Conservation (phyloP, 768 basidiomycete genomes). For the Psilocybe tampanensis region DNA sequence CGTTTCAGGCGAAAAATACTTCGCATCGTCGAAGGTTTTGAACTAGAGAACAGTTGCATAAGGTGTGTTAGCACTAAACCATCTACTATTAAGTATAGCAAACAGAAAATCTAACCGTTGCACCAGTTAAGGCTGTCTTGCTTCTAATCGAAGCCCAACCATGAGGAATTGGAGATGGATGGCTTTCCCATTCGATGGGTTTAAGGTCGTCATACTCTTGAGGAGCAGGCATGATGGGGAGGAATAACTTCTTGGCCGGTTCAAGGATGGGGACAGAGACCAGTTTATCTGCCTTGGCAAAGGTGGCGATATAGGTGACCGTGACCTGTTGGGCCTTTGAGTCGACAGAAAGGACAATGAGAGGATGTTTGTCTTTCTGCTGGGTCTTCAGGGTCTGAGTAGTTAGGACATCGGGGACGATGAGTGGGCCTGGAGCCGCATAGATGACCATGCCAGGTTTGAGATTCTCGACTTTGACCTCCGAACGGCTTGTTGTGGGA, state of each 20-base stretch:
- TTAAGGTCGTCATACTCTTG: neutral
- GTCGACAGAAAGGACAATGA: constrained; percentile 5
- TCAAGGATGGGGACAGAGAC: neutral
- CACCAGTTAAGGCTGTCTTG: constrained; percentile 1
- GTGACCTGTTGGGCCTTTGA: neutral
- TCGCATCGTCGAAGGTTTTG: constrained; percentile 1
- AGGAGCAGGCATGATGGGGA: neutral
- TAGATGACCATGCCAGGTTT: constrained; percentile 7
- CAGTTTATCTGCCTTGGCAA: neutral
- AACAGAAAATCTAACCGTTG: neutral
- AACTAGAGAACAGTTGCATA: neutral
- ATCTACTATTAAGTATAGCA: neutral
- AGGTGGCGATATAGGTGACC: constrained; percentile 5
- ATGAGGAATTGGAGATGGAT: constrained; percentile 1
- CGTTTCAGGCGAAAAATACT: constrained; percentile 2
- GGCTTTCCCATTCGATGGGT: neutral
- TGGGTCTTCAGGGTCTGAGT: constrained; percentile 1
- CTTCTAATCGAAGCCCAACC: constrained; percentile 1
- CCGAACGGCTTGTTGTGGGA: neutral
- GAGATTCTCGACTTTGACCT: neutral
- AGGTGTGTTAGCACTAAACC: too few relatives aligned
- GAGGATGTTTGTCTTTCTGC: constrained; percentile 2
- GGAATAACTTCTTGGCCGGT: neutral
- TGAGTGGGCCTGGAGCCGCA: neutral
- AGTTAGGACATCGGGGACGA: constrained; percentile 2